Percentiles rank a stretch among this genome's conserved stretches.
Evolutionary conservation across 805 yeast genomes (phyloP).

Genomic region (Myxozyma neglecta): DNA sequence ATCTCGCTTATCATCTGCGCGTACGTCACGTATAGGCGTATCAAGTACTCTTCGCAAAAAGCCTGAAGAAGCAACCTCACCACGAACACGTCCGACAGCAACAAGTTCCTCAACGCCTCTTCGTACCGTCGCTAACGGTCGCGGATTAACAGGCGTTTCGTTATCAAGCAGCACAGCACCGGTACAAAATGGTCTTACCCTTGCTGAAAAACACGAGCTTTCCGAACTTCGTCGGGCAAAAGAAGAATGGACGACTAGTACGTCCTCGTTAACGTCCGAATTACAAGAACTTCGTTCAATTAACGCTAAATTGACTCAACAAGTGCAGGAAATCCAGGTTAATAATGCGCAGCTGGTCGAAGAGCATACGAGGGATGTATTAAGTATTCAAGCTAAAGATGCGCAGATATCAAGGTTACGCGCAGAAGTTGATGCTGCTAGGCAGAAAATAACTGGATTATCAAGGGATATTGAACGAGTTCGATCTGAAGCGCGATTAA

Average conservation of each 20-base stretch:
- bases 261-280: constrained; percentile 38
- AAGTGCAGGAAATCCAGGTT: constrained; percentile 41
- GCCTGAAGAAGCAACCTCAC: background rate
- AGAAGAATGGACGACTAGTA: constrained; percentile 47
- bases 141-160: constrained; percentile 32
- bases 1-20: background rate
- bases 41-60: constrained; percentile 6
- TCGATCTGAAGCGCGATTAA: constrained; percentile 12
- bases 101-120: constrained; percentile 1
- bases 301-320: constrained; percentile 40
- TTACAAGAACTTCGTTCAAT: constrained; percentile 39
- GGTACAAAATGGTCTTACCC: constrained; percentile 17
- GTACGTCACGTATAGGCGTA: constrained; percentile 1
- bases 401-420: constrained; percentile 61
- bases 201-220: constrained; percentile 49
- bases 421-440: constrained; percentile 62
- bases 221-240: constrained; percentile 56
- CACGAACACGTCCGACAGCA: background rate
- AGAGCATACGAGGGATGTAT: constrained; percentile 52
- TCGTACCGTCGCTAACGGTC: background rate
- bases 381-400: constrained; percentile 64
- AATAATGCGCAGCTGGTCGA: constrained; percentile 45
- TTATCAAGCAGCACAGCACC: constrained; percentile 11
- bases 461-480: constrained; percentile 49
- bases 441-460: constrained; percentile 45